Base-by-base conservation (phyloP, 148 eudicot species). In the Rhododendron vialii region DNA sequence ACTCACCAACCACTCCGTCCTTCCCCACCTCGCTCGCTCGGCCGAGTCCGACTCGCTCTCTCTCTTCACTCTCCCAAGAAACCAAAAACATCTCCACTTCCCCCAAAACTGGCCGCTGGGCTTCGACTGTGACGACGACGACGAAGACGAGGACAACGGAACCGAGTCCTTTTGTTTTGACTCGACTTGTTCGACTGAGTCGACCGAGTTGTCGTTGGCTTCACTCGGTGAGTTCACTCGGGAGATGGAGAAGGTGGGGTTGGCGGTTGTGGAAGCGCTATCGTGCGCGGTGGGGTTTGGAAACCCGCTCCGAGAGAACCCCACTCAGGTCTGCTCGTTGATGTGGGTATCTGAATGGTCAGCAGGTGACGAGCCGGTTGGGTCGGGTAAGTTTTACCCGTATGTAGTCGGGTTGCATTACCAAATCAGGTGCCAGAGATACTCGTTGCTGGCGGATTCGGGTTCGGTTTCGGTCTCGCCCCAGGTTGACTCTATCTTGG, bases 341-440 rank as follows among this genome's bases (percentile, higher is more conserved):
- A 88, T 93, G 94, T 96, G 98, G 98, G 77, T 96, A 75, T 94
- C 93, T 14, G 88, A 89, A 48, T 83, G 83, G 20, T 47, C 76
- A 1, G 83, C 88, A 20, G 89, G 78, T 53, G 84, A 86, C 12
- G 83, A 88, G 71, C 15, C 59, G 67, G 90, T 69, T 38, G 50
- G 24, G 24, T 38, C 87, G 84, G 90, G 89, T 86, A 86, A 87
- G 89, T 61, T 88, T 30, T 96, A 94, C 89, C 98, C 98, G 86
- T 94, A 91, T 90, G 92, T 88, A 5, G 88, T 96, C 80, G 98
- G 94, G 91, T 88, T 96, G 83, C 91, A 90, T 82, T 96, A 92
- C 78, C 96, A 93, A 87, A 85, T 87, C 14, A 87, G 88, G 84
- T 28, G 84, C 24, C 90, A 80, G 86, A 90, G 90, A 13, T 88